Conservation (phyloP, 2,329 filamentous ascomycete species). For the Diaporthe vexans region DNA sequence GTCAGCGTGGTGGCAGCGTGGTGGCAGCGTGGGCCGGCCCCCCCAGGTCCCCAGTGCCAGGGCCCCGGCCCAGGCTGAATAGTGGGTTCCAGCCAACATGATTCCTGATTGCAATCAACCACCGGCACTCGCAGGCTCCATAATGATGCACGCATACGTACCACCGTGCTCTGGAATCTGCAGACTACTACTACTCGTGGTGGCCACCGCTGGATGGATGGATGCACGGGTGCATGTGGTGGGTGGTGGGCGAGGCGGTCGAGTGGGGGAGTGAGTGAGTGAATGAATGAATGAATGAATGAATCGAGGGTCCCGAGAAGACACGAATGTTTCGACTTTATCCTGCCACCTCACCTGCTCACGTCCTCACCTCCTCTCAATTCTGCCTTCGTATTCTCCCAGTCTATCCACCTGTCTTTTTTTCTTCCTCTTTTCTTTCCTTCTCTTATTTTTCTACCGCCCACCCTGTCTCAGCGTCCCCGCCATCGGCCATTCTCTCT, state of each 20-base stretch:
- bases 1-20: not conserved
- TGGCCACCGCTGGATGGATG: too few relatives aligned
- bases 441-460: too few relatives aligned
- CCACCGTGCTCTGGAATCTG: not conserved
- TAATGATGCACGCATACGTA: slow-evolving; percentile 31
- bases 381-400: too few relatives aligned
- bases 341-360: not conserved
- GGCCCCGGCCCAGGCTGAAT: slow-evolving; percentile 12
- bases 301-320: slow-evolving; percentile 17
- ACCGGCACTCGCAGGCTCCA: slow-evolving; percentile 24
- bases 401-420: not conserved
- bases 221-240: too few relatives aligned
- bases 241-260: too few relatives aligned
- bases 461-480: not conserved
- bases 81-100: slow-evolving; percentile 18
- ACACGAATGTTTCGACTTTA: slow-evolving; percentile 23
- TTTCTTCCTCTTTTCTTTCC: too few relatives aligned
- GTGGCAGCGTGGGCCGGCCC: not conserved
- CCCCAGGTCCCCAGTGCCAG: not conserved
- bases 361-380: not conserved
- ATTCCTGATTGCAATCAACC: slow-evolving; percentile 4
- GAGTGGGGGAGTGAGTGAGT: too few relatives aligned
- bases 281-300: not conserved
- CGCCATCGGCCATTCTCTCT: slow-evolving; percentile 15
- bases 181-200: not conserved